A percentile compares a stretch with the other conserved stretches of the same genome.
phyloP scores from a whole-genome alignment of 2,329 filamentous ascomycete genomes.

The Camptophora hylomeconis region DNA sequence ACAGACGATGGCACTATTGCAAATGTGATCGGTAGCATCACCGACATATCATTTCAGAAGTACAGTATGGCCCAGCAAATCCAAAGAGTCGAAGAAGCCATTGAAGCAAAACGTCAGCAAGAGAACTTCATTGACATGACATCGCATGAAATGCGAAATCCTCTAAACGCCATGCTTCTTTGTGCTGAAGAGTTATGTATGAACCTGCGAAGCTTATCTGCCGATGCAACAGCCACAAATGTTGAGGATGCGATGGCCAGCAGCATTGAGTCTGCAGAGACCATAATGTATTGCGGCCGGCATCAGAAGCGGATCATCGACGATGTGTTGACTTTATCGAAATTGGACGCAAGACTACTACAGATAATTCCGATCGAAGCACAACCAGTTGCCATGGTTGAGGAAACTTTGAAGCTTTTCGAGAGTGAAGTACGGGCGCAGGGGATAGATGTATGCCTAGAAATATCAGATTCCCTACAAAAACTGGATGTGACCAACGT shows the following conservation, averaged over 20 bases:
- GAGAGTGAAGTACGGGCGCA: slow-evolving; percentile 46
- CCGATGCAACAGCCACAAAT: slow-evolving; percentile 9
- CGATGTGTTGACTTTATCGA: slow-evolving; percentile 59
- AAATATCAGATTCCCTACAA: slow-evolving; percentile 4
- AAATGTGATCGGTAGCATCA: slow-evolving; percentile 35
- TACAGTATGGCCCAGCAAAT: slow-evolving; percentile 68
- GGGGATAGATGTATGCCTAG: slow-evolving; percentile 6
- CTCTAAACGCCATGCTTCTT: slow-evolving; percentile 42
- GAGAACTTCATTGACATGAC: slow-evolving; percentile 44
- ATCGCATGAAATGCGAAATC: slow-evolving; percentile 41
- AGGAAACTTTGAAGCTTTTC: slow-evolving; percentile 61
- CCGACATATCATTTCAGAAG: slow-evolving; percentile 74
- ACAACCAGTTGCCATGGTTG: slow-evolving; percentile 52
- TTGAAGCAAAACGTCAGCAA: slow-evolving; percentile 63
- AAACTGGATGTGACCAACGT: slow-evolving; percentile 19
- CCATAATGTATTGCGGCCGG: slow-evolving; percentile 61
- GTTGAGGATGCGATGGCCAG: slow-evolving; percentile 28
- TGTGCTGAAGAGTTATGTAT: slow-evolving; percentile 55
- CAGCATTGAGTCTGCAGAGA: slow-evolving; percentile 64
- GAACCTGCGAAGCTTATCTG: slow-evolving; percentile 28
- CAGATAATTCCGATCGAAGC: slow-evolving; percentile 57
- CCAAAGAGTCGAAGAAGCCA: slow-evolving; percentile 61
- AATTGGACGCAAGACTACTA: slow-evolving; percentile 62
- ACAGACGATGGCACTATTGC: slow-evolving; percentile 17
- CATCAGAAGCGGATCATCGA: slow-evolving; percentile 69